phyloP scores from a whole-genome alignment of 495 filamentous ascomycete genomes.

The Bombardia bombarda region DNA sequence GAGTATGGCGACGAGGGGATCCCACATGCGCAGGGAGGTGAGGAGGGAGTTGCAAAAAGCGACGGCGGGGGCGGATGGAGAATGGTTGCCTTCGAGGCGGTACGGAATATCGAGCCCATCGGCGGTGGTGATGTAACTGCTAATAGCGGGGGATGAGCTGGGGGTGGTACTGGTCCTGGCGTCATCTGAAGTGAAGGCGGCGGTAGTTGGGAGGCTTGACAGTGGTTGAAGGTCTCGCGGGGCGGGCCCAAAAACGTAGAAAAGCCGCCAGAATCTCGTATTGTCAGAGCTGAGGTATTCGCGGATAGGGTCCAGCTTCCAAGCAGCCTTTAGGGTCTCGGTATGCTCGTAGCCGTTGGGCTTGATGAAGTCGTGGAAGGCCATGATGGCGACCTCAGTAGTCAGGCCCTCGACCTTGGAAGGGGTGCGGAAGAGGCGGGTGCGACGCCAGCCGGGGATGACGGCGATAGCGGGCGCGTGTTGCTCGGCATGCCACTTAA shows the following conservation, averaged over 20 bases:
- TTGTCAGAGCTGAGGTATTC: conserved; percentile 49
- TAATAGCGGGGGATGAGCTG: conserved; percentile 41
- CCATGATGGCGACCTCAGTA: conserved; percentile 43
- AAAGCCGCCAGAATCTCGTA: conserved; percentile 56
- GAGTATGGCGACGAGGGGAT: conserved; percentile 55
- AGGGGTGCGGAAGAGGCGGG: conserved; percentile 52
- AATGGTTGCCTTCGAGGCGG: conserved; percentile 62
- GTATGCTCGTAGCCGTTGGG: conserved; percentile 59
- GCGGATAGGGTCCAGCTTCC: conserved; percentile 45
- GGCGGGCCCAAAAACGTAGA: conserved; percentile 70
- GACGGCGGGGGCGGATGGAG: conserved; percentile 57
- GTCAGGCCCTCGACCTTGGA: conserved; percentile 38
- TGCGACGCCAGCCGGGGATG: conserved; percentile 69
- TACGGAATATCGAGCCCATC: conserved; percentile 64
- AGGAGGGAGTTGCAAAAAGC: conserved; percentile 72
- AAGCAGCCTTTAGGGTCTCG: conserved; percentile 50
- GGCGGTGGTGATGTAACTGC: conserved; percentile 59
- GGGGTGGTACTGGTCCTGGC: conserved; percentile 40
- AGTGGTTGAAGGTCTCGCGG: conserved; percentile 54
- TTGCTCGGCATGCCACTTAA: conserved; percentile 64
- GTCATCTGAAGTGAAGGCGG: conserved; percentile 45
- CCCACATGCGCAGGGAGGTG: conserved; percentile 67
- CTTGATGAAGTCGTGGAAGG: conserved; percentile 63
- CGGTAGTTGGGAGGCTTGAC: conserved; percentile 25
- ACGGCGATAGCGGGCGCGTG: conserved; percentile 63